These are phyloP conservation scores for Pterulicium gracile DNA, from an alignment of 1,284 basidiomycete species.

Conservation along the genomic window DNA sequence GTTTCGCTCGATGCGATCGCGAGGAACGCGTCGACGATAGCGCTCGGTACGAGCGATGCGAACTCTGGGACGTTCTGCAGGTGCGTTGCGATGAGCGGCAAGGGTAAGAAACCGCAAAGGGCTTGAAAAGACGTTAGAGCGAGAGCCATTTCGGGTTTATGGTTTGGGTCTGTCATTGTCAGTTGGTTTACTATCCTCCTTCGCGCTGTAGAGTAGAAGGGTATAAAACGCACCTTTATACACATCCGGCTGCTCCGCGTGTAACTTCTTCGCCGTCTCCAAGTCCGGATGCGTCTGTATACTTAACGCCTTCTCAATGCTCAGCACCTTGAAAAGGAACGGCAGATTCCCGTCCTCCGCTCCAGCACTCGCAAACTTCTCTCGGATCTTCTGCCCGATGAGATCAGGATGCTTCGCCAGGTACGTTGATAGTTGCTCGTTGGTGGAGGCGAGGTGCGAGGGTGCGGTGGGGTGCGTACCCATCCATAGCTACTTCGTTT, in stretches of 20 bases:
- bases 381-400: slow-evolving; percentile 53
- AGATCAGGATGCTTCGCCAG: slow-evolving; percentile 58
- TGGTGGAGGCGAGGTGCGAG: slow-evolving; percentile 45
- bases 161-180: slow-evolving; percentile 63
- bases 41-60: slow-evolving; percentile 52
- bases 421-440: slow-evolving; percentile 43
- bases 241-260: slow-evolving; percentile 67
- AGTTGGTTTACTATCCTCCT: slow-evolving; percentile 6
- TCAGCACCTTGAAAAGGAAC: slow-evolving; percentile 90
- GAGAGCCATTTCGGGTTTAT: slow-evolving; percentile 98
- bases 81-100: slow-evolving; percentile 58
- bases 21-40: slow-evolving; percentile 40
- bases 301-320: slow-evolving; percentile 89
- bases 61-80: slow-evolving; percentile 75
- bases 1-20: slow-evolving; percentile 28
- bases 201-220: slow-evolving; percentile 7
- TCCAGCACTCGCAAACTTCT: slow-evolving; percentile 44
- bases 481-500: slow-evolving; percentile 96
- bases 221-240: slow-evolving; percentile 66
- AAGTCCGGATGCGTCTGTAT: slow-evolving; percentile 99
- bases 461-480: slow-evolving; percentile 91
- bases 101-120: slow-evolving; percentile 85
- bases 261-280: slow-evolving; percentile 69
- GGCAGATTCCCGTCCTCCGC: slow-evolving; percentile 62
- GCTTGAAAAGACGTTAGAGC: slow-evolving; percentile 88